Percentiles rank a stretch among this genome's conserved stretches.
phyloP scores from a whole-genome alignment of 305 asterid species.

The Rubia peregrina region DNA sequence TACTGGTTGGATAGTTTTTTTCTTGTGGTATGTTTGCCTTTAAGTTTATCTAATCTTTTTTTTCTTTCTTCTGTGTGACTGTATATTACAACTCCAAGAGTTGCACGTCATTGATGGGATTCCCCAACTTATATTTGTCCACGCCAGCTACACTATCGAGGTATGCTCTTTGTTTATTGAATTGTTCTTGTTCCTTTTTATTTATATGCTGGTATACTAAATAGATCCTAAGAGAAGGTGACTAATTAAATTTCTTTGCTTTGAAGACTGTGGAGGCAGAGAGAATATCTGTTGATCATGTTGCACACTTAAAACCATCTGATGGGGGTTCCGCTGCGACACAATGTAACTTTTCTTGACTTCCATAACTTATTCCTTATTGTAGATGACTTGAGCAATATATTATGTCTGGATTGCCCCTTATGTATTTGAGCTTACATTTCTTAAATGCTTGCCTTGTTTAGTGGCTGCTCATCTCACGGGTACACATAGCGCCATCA shows the following conservation, averaged over 20 bases:
- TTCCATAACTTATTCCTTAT: background rate
- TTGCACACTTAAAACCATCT: conserved; percentile 39
- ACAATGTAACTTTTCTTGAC: conserved; percentile 25
- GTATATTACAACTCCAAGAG: conserved; percentile 43
- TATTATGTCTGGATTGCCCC: background rate
- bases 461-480: conserved; percentile 97
- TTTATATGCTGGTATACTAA: conserved; percentile 2
- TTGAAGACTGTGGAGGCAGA: conserved; percentile 83
- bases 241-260: conserved; percentile 16
- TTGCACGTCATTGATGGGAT: conserved; percentile 85
- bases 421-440: background rate
- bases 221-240: conserved; percentile 10
- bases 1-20: conserved; percentile 4
- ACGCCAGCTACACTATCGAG: conserved; percentile 88
- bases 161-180: conserved; percentile 28
- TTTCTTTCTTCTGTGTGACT: conserved; percentile 13
- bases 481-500: conserved; percentile 91
- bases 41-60: conserved; percentile 14
- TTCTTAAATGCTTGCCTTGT: conserved; percentile 6
- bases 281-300: conserved; percentile 39
- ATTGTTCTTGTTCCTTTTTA: background rate
- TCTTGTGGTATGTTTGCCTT: conserved; percentile 13
- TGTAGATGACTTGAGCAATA: background rate
- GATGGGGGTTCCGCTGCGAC: conserved; percentile 45
- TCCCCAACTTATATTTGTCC: conserved; percentile 93